Base-by-base conservation (phyloP, 148 eudicot species). In the Fallopia convolvulus region DNA sequence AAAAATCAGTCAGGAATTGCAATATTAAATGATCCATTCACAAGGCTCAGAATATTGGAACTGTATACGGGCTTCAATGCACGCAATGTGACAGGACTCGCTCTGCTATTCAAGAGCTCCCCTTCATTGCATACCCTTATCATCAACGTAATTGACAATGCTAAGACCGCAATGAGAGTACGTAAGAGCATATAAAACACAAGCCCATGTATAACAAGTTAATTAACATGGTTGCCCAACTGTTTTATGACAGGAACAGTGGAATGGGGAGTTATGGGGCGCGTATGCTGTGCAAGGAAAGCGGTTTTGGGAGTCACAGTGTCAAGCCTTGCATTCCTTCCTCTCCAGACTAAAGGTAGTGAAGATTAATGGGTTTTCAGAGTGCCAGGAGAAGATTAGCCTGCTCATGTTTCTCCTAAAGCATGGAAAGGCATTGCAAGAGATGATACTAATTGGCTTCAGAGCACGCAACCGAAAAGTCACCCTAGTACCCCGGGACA, bases 381-480 rank as follows among this genome's bases (percentile, higher is more conserved):
- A 80, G 53, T 80, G 83, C 32, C 84, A 82, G 56, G 77, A 75
- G 49, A 90, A 84, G 11, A 63, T 87, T 14, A 81, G 83, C 55
- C 80, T 88, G 0, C 84, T 83, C 7, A 88, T 82, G 81, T 87
- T 87, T 72, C 76, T 90, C 75, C 85, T 88, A 47, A 85, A 82
- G 84, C 86, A 88, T 65, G 90, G 86, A 2, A 87, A 77, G 60
- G 86, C 79, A 9, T 78, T 90, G 83, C 81, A 87, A 74, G 82
- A 88, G 74, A 72, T 88, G 83, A 84, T 79, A 20, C 77, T 90
- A 44, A 44, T 9, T 14, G 77, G 75, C 42, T 76, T 76, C 0
- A 81, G 70, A 18, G 74, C 75, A 72, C 76, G 66, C 70, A 80
- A 55, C 58, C 40, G 70, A n/a, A 84, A 82, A 70, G 83, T 85